Evolutionary conservation across 768 basidiomycete genomes (phyloP).

Genomic region (Lactifluus hygrophoroides): DNA sequence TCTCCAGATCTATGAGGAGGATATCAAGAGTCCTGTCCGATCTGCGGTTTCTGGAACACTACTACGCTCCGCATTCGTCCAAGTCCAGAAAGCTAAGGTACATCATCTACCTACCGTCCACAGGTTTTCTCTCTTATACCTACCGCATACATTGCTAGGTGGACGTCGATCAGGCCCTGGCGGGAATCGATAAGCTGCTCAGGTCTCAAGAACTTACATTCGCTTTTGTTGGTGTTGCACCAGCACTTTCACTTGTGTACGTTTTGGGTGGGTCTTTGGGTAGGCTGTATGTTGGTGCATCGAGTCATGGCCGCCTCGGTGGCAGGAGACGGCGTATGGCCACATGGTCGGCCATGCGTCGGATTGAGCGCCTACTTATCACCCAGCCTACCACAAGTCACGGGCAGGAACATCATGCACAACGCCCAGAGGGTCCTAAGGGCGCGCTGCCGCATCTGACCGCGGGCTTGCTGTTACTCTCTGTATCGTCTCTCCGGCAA

Average conservation of each 20-base stretch:
- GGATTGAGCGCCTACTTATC: constrained; percentile 61
- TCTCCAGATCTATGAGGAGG: constrained; percentile 81
- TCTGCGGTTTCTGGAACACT: constrained; percentile 76
- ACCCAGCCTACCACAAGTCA: constrained; percentile 32
- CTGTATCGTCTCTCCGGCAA: constrained; percentile 53
- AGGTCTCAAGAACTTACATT: constrained; percentile 94
- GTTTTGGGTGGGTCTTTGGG: constrained; percentile 46
- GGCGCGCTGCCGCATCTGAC: constrained; percentile 46
- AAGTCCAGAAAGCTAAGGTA: constrained; percentile 96
- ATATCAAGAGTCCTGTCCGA: constrained; percentile 80
- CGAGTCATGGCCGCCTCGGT: constrained; percentile 46
- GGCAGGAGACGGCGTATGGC: constrained; percentile 43
- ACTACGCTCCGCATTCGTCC: constrained; percentile 78
- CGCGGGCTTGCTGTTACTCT: constrained; percentile 65
- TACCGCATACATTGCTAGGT: constrained; percentile 40
- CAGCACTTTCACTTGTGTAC: constrained; percentile 76
- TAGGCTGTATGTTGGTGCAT: constrained; percentile 42
- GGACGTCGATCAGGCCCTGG: constrained; percentile 83
- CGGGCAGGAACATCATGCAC: constrained; percentile 13
- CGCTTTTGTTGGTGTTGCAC: constrained; percentile 93
- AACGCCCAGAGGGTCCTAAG: constrained; percentile 18
- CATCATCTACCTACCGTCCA: background rate
- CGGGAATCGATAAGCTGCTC: constrained; percentile 88
- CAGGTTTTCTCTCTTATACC: no score
- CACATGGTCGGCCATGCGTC: constrained; percentile 71